Conservation (phyloP, 2,329 filamentous ascomycete species). For the Ophiostoma perfectum region DNA sequence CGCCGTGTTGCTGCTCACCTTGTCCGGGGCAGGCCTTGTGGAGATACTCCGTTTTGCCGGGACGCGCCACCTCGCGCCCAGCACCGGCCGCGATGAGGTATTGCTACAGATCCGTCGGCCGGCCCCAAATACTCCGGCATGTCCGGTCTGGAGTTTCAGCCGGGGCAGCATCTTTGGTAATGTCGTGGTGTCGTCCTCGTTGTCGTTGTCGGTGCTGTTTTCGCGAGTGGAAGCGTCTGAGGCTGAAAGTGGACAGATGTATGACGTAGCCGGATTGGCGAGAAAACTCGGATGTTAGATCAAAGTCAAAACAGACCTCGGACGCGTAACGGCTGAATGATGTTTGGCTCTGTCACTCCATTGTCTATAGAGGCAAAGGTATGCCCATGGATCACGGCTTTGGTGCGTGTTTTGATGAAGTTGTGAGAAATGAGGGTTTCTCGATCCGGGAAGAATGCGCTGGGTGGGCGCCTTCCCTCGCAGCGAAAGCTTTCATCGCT, state of each 20-base stretch:
- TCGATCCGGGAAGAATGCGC: constrained; percentile 1
- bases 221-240: neutral
- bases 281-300: neutral
- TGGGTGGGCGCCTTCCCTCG: neutral
- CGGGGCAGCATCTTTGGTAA: neutral
- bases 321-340: neutral
- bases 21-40: neutral
- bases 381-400: neutral
- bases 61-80: neutral
- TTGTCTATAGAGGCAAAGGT: neutral
- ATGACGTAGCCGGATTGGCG: constrained; percentile 3
- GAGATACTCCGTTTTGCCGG: neutral
- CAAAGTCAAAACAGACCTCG: neutral
- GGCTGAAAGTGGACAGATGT: constrained; percentile 9
- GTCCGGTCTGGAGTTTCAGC: neutral
- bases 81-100: neutral
- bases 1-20: neutral
- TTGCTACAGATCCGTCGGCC: neutral
- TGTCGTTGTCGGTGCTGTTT: neutral
- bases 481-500: neutral
- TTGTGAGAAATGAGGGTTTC: neutral
- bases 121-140: neutral
- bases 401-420: neutral
- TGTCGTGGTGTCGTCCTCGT: neutral
- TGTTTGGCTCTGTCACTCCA: neutral